Conservation (phyloP, 2,329 filamentous ascomycete genomes). For the Parastagonospora nodorum region DNA sequence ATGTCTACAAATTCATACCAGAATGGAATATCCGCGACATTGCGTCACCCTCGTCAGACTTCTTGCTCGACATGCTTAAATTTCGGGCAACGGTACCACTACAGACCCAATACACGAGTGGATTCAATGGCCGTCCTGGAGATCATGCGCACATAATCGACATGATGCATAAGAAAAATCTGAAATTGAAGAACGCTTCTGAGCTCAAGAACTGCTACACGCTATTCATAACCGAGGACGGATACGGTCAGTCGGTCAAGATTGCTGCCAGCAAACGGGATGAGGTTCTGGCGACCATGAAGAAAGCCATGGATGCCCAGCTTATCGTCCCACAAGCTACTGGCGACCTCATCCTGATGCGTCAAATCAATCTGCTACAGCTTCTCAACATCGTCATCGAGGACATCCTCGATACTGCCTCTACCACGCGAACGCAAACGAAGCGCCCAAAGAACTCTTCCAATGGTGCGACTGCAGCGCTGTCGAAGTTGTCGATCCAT, state of each 20-base stretch:
- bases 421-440: slow-evolving; percentile 31
- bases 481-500: slow-evolving; percentile 43
- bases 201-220: slow-evolving; percentile 42
- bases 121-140: slow-evolving; percentile 39
- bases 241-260: slow-evolving; percentile 48
- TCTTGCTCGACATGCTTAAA: slow-evolving; percentile 47
- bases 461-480: slow-evolving; percentile 31
- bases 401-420: slow-evolving; percentile 50
- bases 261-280: slow-evolving; percentile 21
- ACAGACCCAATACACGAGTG: slow-evolving; percentile 16
- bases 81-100: slow-evolving; percentile 41
- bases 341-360: slow-evolving; percentile 45
- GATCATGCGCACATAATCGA: slow-evolving; percentile 45
- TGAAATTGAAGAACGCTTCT: slow-evolving; percentile 31
- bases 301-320: slow-evolving; percentile 19
- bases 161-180: slow-evolving; percentile 42
- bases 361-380: slow-evolving; percentile 48
- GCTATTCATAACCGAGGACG: slow-evolving; percentile 42
- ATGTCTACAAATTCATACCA: slow-evolving; percentile 48
- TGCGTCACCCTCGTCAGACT: slow-evolving; percentile 35
- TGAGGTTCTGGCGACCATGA: slow-evolving; percentile 22
- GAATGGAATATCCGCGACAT: slow-evolving; percentile 55
- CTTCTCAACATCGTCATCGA: slow-evolving; percentile 51
- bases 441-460: slow-evolving; percentile 35
- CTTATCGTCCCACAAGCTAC: slow-evolving; percentile 24